phyloP scores from a whole-genome alignment of 768 basidiomycete genomes.

The Auricularia heimuer region DNA sequence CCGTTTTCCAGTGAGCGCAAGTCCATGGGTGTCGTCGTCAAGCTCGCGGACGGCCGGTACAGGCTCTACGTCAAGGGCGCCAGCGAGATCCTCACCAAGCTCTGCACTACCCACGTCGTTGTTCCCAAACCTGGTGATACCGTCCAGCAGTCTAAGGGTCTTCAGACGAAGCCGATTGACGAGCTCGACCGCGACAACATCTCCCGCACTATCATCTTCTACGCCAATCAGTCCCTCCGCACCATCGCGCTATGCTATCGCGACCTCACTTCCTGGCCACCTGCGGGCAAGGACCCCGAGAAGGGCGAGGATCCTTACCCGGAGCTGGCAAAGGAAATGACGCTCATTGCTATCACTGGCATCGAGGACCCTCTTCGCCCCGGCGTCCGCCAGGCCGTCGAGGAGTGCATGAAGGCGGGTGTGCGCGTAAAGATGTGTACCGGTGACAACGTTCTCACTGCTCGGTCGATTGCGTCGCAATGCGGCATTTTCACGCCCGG shows the following conservation, averaged over 20 bases:
- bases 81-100: slow-evolving; percentile 80
- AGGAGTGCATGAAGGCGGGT: slow-evolving; percentile 78
- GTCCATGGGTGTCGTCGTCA: slow-evolving; percentile 86
- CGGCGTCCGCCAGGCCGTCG: slow-evolving; percentile 83
- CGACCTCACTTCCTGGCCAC: slow-evolving; percentile 84
- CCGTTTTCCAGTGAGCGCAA: slow-evolving; percentile 93
- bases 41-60: slow-evolving; percentile 39
- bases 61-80: slow-evolving; percentile 89
- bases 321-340: slow-evolving; percentile 59
- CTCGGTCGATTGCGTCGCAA: slow-evolving; percentile 91
- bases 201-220: slow-evolving; percentile 89
- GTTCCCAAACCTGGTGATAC: slow-evolving; percentile 33
- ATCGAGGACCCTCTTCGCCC: slow-evolving; percentile 93
- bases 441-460: slow-evolving; percentile 91
- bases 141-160: slow-evolving; percentile 16
- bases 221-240: slow-evolving; percentile 90
- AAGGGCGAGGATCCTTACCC: slow-evolving; percentile 55
- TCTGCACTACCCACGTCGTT: slow-evolving; percentile 64
- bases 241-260: slow-evolving; percentile 92
- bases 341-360: slow-evolving; percentile 81
- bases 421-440: slow-evolving; percentile 98
- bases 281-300: slow-evolving; percentile 31
- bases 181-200: slow-evolving; percentile 71
- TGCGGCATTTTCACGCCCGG: slow-evolving; percentile 92
- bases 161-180: slow-evolving; percentile 40